Evolutionary conservation across 495 filamentous ascomycete genomes (phyloP).

Genomic region (Glarea lozoyensis): DNA sequence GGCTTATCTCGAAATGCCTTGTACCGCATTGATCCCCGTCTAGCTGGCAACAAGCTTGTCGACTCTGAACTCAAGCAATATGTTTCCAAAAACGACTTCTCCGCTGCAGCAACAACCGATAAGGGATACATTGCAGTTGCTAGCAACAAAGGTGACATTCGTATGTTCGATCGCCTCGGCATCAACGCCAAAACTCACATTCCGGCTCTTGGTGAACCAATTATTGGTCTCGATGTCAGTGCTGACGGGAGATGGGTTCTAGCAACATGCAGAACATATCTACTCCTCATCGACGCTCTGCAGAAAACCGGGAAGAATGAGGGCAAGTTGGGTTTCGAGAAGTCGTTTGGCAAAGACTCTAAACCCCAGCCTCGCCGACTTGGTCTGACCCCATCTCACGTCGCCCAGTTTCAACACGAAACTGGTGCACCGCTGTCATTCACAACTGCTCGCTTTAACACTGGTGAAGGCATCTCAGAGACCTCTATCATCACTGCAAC

Average conservation of each 20-base stretch:
- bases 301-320: constrained; percentile 94
- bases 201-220: constrained; percentile 88
- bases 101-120: constrained; percentile 83
- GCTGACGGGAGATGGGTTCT: constrained; percentile 94
- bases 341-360: constrained; percentile 78
- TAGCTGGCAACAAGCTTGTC: constrained; percentile 86
- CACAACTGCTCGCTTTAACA: constrained; percentile 90
- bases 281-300: constrained; percentile 83
- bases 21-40: constrained; percentile 87
- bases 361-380: constrained; percentile 93
- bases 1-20: constrained; percentile 86
- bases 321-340: constrained; percentile 96
- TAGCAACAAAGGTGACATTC: constrained; percentile 94
- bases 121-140: constrained; percentile 96
- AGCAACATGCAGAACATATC: constrained; percentile 88
- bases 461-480: constrained; percentile 67
- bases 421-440: constrained; percentile 79
- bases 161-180: constrained; percentile 90
- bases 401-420: constrained; percentile 95
- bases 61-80: constrained; percentile 92
- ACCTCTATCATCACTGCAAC: constrained; percentile 96
- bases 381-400: constrained; percentile 75
- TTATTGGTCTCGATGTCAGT: constrained; percentile 88
- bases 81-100: constrained; percentile 92
- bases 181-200: constrained; percentile 97